Evolutionary conservation across 345 rosid genomes (phyloP), one percentile per base, ranked within the genome.

Genomic region (Salix arbutifolia): DNA sequence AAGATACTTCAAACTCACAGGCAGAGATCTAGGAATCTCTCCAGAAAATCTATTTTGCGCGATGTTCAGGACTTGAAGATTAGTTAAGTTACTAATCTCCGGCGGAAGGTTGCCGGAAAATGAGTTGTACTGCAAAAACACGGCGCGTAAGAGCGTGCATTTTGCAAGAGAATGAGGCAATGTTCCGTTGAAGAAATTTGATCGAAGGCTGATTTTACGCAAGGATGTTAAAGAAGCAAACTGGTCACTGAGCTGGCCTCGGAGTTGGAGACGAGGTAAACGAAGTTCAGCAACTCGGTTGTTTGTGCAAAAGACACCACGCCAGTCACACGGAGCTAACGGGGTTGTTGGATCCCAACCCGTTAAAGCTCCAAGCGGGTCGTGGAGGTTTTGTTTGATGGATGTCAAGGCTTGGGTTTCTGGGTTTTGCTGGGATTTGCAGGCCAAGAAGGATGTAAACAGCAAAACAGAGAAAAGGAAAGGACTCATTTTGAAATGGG

Each of bases 251-350:
- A 93, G 88, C 56, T 78, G 83, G 8, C 99, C 99, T 21, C 87
- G 71, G 84, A 95, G 97, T 33, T 87, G 90, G 61, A 95, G 94
- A 33, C 87, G 83, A 67, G 99, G 94, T 11, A 93, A 86, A n/a
- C 90, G 93, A 82, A 93, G 80, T 84, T 90, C 94, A 1, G 88
- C 80, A 71, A 95, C 97, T 30, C 91, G 88, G 79, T 71, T 82
- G 73, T 77, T 70, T 21, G 85, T 75, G 73, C 99, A 93, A 71
- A 64, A 53, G 48, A 91, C 82, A 52, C 99, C 97, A 7, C 90
- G 93, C 99, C 99, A 95, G 87, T 95, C 99, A 80, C 97, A 93
- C 9, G 97, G 99, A 40, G 97, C 96, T 0, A 83, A 31, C 0
- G 92, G 90, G 3, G 96, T 85, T 18, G 94, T 84, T 7, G 97